Evolutionary conservation across 164 flowering plant species (phyloP).

Genomic region (Tetrastigma voinierianum): DNA sequence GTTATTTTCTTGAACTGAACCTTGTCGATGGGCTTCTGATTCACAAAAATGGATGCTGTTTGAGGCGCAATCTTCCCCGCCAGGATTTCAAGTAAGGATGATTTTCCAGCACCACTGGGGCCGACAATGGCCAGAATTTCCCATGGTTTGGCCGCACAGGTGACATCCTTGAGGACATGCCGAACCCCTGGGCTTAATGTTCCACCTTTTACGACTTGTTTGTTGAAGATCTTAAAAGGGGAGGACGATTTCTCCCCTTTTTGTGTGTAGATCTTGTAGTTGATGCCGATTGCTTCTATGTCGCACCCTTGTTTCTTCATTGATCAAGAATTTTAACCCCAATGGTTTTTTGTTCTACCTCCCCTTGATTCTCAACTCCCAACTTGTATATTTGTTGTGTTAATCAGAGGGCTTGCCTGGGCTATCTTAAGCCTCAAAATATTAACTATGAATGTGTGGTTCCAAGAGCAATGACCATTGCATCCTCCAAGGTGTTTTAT

Average conservation of each 20-base stretch:
- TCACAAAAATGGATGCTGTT: conserved; percentile 47
- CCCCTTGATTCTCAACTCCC: too few relatives aligned
- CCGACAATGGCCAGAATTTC: conserved; percentile 89
- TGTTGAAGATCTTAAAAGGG: conserved; percentile 39
- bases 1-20: conserved; percentile 66
- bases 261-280: conserved; percentile 52
- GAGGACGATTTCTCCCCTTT: conserved; percentile 8
- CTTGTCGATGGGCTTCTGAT: conserved; percentile 42
- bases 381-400: too few relatives aligned
- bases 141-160: conserved; percentile 75
- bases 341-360: too few relatives aligned
- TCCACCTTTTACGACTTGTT: not conserved
- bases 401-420: too few relatives aligned
- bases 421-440: too few relatives aligned
- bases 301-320: conserved; percentile 87
- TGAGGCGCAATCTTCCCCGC: conserved; percentile 63
- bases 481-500: too few relatives aligned
- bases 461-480: too few relatives aligned
- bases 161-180: conserved; percentile 58
- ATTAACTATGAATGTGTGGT: too few relatives aligned
- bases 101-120: conserved; percentile 95
- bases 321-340: conserved; percentile 8
- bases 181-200: conserved; percentile 16
- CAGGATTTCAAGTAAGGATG: conserved; percentile 70
- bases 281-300: conserved; percentile 84